Evolutionary conservation across 2,329 filamentous ascomycete genomes (phyloP), one percentile per base, ranked within the genome.

Genomic region (Diaporthe ilicicola): DNA sequence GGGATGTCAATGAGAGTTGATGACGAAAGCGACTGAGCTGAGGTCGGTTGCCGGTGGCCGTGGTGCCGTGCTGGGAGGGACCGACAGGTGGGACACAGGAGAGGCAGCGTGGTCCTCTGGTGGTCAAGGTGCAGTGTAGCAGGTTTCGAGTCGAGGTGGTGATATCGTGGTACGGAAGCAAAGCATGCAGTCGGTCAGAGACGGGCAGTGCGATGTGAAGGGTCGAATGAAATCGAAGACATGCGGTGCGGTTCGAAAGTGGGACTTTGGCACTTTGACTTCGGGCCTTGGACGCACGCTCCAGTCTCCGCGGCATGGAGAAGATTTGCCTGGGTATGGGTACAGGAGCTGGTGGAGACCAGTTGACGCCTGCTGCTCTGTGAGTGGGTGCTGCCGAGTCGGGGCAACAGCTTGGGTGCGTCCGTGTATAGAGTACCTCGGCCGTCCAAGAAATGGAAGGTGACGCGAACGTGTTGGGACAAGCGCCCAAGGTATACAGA

Each of bases 1-100:
- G 39, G 29, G 10, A 42, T 46, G 55, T 17, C 24, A 24, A 44
- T 39, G 19, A n/a, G 39, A 39, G 56, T 10, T 64, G 59, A 50
- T 64, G 59, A 64, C 59, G 59, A 64, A 64, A 64, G 59, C 44
- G 44, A 64, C 44, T 64, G 42, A 32, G 39, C 44, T 64, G 42
- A 32, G 39, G 2, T n/a, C 6, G 29, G 42, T 48, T 48, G 59
- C 19, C n/a, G n/a, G 19, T 5, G n/a, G 19, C 19, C 13, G 59
- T 17, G 34, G 15, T 17, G 59, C 44, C 34, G 15, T 17, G 59
- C 44, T 48, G 27, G 59, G 29, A 32, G 44, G 29, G 44, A 15
- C 55, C 15, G 9, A 3, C 10, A 44, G 24, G 55, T 61, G 55
- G 55, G 22, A 61, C 55, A 61, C 55, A 44, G 55, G 55, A 24